Conservation (phyloP, 176 grass and related monocot genomes). For the Musa itinerans region DNA sequence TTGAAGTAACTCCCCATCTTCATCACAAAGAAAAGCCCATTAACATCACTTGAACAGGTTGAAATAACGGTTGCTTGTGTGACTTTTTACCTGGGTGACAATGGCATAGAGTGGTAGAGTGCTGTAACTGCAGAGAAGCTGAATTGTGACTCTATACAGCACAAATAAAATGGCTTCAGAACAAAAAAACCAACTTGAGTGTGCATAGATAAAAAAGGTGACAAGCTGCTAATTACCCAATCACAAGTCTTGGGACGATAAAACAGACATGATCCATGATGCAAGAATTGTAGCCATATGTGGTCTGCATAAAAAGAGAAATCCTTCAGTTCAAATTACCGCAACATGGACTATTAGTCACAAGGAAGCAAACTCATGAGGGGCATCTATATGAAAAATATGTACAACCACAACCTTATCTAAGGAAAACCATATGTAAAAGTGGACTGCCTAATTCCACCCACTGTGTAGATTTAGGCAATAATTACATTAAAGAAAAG, state of each 20-base stretch:
- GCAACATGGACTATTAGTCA: too few species aligned
- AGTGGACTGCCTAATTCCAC: too few species aligned
- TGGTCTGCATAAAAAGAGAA: slow-evolving; percentile 37
- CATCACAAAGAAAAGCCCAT: slow-evolving; percentile 5
- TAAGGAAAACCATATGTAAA: too few species aligned
- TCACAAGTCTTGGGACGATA: slow-evolving; percentile 62
- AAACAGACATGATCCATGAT: slow-evolving; percentile 74
- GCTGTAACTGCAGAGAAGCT: slow-evolving; percentile 85
- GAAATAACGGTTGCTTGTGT: neutral
- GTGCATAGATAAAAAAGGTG: neutral
- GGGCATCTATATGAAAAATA: too few species aligned
- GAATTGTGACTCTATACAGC: slow-evolving; percentile 45
- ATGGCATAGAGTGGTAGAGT: slow-evolving; percentile 84
- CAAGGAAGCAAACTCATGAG: too few species aligned
- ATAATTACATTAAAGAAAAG: neutral
- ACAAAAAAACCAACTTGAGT: neutral
- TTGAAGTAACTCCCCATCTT: slow-evolving; percentile 87
- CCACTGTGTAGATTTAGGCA: too few species aligned
- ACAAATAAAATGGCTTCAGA: slow-evolving; percentile 6
- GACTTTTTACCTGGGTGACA: slow-evolving; percentile 51
- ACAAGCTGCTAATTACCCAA: slow-evolving; percentile 36
- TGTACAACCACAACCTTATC: too few species aligned
- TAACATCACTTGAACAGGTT: neutral
- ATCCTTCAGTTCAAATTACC: neutral
- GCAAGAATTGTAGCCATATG: slow-evolving; percentile 78